phyloP scores from a whole-genome alignment of 768 basidiomycete genomes.

The Pleurotus sapidus region DNA sequence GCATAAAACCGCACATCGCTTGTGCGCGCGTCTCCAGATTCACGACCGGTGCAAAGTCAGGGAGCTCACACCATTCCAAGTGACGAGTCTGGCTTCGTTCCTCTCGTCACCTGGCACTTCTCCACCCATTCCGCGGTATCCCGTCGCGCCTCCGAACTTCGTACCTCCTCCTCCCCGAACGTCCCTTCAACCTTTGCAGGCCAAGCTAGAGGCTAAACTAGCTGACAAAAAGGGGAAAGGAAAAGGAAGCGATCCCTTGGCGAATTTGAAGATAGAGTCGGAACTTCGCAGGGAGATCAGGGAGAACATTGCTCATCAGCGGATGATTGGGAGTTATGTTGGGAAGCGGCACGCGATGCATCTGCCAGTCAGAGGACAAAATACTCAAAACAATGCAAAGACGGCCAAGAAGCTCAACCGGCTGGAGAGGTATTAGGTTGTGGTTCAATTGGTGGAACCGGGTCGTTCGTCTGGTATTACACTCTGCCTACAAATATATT shows the following conservation, averaged over 20 bases:
- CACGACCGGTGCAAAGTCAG: conserved; percentile 82
- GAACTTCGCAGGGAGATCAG: conserved; percentile 79
- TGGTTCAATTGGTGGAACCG: background rate
- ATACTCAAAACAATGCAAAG: conserved; percentile 85
- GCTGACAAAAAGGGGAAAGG: conserved; percentile 20
- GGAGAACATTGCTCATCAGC: conserved; percentile 91
- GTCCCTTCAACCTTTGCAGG: conserved; percentile 32
- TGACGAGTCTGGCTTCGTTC: conserved; percentile 90
- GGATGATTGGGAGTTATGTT: conserved; percentile 92
- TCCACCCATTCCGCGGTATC: conserved; percentile 59
- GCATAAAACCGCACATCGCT: conserved; percentile 64
- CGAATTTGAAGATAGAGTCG: conserved; percentile 79
- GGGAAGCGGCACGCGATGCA: conserved; percentile 93
- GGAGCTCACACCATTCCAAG: conserved; percentile 81
- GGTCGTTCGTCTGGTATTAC: background rate
- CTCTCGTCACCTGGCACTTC: conserved; percentile 87
- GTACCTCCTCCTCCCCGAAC: conserved; percentile 43
- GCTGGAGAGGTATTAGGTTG: conserved; percentile 50
- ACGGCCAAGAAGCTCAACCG: conserved; percentile 91
- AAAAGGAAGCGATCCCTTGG: conserved; percentile 54
- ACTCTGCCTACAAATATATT: background rate
- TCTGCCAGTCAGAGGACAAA: conserved; percentile 92
- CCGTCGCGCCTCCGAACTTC: conserved; percentile 58
- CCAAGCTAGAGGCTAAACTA: conserved; percentile 29
- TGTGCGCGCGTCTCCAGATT: conserved; percentile 91